phyloP scores from a whole-genome alignment of 2,329 filamentous ascomycete species.

The Botryotinia narcissicola region DNA sequence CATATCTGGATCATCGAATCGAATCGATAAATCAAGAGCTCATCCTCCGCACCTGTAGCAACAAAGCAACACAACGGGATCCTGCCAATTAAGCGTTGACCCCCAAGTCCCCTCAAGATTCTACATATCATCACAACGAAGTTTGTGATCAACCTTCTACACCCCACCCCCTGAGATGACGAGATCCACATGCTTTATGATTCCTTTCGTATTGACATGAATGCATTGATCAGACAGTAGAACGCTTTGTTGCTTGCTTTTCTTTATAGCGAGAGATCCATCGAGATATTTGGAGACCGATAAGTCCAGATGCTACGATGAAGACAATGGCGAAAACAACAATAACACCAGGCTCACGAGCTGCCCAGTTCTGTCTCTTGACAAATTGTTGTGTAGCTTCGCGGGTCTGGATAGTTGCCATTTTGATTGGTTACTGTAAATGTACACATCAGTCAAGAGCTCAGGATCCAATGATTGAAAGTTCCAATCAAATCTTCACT shows the following conservation, averaged over 20 bases:
- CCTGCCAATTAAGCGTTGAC: not conserved
- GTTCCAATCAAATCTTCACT: not conserved
- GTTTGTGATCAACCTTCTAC: not conserved
- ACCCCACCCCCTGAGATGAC: not conserved
- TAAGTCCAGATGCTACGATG: slow-evolving; percentile 51
- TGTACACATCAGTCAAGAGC: slow-evolving; percentile 12
- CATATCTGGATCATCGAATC: not conserved
- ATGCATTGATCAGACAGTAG: slow-evolving; percentile 1
- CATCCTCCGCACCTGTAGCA: not conserved
- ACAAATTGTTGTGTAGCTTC: slow-evolving; percentile 43
- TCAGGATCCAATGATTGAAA: not conserved
- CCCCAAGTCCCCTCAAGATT: not conserved
- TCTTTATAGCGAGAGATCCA: slow-evolving; percentile 39
- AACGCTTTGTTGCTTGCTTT: not conserved
- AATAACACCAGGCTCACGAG: slow-evolving; percentile 56
- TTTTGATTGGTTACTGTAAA: slow-evolving; percentile 22
- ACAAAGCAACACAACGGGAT: not conserved
- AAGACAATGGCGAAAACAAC: slow-evolving; percentile 62
- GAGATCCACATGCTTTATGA: not conserved
- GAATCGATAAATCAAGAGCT: not conserved
- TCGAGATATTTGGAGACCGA: slow-evolving; percentile 50
- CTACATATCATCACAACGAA: not conserved
- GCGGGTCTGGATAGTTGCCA: slow-evolving; percentile 27
- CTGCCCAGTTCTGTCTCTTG: slow-evolving; percentile 57
- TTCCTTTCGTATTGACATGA: not conserved